Percentiles rank a stretch among this genome's conserved stretches.
These are phyloP conservation scores for Nicotiana rustica DNA, from an alignment of 305 asterid species.

Conservation along the genomic window DNA sequence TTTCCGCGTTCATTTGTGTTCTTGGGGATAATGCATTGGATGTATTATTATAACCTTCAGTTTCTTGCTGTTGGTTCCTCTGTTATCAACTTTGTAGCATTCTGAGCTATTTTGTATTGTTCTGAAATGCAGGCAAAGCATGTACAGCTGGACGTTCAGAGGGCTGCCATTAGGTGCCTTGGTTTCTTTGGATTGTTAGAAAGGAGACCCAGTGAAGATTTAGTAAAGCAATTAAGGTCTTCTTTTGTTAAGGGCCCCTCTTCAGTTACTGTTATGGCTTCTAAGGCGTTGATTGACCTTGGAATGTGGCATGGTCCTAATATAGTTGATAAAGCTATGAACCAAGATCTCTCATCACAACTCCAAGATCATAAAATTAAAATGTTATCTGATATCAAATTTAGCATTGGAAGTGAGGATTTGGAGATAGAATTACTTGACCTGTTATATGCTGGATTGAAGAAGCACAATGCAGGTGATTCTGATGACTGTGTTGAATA, in stretches of 20 bases:
- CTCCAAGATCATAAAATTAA: slow-evolving; percentile 48
- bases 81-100: not conserved
- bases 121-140: slow-evolving; percentile 76
- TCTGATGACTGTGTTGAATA: slow-evolving; percentile 63
- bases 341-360: slow-evolving; percentile 58
- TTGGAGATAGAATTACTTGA: slow-evolving; percentile 70
- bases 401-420: slow-evolving; percentile 59
- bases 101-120: slow-evolving; percentile 33
- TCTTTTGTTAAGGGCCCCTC: slow-evolving; percentile 74
- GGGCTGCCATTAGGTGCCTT: slow-evolving; percentile 89
- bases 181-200: slow-evolving; percentile 90
- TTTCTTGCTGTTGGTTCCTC: slow-evolving; percentile 12
- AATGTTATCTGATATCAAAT: slow-evolving; percentile 47
- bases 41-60: slow-evolving; percentile 23
- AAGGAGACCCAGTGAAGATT: slow-evolving; percentile 68
- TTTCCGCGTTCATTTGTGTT: slow-evolving; percentile 17
- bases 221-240: slow-evolving; percentile 74
- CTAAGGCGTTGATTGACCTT: slow-evolving; percentile 92
- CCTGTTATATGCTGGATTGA: slow-evolving; percentile 71
- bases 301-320: slow-evolving; percentile 91
- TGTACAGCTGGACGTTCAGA: slow-evolving; percentile 85
- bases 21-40: not conserved
- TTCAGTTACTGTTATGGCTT: slow-evolving; percentile 64
- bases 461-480: slow-evolving; percentile 59
- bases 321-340: slow-evolving; percentile 84